phyloP scores from a whole-genome alignment of 768 basidiomycete genomes.

The Mycena filopes region DNA sequence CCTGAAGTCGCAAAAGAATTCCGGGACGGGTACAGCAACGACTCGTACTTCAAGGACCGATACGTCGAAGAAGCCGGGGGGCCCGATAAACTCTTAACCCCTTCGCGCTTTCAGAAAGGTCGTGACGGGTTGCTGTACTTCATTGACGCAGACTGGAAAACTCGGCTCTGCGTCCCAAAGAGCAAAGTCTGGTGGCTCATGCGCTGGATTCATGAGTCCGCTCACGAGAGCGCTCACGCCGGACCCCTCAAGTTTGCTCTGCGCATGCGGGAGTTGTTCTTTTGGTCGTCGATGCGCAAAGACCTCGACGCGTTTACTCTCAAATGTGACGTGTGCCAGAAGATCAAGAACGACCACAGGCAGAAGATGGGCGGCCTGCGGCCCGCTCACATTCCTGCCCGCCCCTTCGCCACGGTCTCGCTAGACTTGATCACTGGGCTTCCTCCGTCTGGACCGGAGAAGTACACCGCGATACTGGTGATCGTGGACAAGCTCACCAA shows the following conservation, averaged over 20 bases:
- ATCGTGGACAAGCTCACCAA: conserved; percentile 48
- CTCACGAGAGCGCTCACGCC: no score
- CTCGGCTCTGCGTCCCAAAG: conserved; percentile 20
- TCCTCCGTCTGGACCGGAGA: conserved; percentile 27
- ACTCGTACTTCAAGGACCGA: not conserved
- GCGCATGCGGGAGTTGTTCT: conserved; percentile 11
- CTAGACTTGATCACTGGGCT: conserved; percentile 19
- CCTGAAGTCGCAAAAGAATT: not conserved
- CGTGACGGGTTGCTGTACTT: conserved; percentile 24
- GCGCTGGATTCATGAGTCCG: conserved; percentile 15
- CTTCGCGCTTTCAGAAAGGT: conserved; percentile 15
- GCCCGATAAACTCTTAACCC: conserved; percentile 3
- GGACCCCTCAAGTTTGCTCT: not conserved
- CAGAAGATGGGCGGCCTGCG: conserved; percentile 15
- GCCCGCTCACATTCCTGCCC: conserved; percentile 15
- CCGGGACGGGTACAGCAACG: not conserved
- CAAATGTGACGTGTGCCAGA: conserved; percentile 18
- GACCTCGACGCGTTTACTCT: conserved; percentile 11
- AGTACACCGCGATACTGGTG: conserved; percentile 13
- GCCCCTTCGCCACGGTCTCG: conserved; percentile 20
- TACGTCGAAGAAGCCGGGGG: not conserved
- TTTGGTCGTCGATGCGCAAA: not conserved
- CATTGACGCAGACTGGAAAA: conserved; percentile 23
- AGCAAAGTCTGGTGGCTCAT: conserved; percentile 32
- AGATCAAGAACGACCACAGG: conserved; percentile 20